phyloP scores from a whole-genome alignment of 371 early-diverging fungal genomes.

The Zopfochytrium polystomum region DNA sequence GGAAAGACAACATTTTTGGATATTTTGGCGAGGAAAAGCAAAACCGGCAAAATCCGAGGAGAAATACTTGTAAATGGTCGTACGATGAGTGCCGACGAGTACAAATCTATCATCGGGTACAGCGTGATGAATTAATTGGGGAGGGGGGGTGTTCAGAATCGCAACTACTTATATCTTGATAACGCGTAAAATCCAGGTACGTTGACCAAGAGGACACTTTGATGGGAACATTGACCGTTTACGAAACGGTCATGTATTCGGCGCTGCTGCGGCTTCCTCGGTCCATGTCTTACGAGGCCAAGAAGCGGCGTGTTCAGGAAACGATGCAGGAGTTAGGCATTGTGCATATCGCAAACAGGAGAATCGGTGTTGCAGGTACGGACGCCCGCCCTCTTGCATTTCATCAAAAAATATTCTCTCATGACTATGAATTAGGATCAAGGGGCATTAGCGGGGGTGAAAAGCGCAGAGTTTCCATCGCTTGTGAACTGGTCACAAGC shows the following conservation, averaged over 20 bases:
- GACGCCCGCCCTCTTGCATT: neutral
- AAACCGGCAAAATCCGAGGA: conserved; percentile 74
- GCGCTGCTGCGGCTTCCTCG: conserved; percentile 76
- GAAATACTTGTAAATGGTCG: conserved; percentile 81
- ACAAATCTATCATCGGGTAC: conserved; percentile 43
- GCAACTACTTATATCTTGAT: too few species aligned
- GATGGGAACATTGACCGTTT: conserved; percentile 85
- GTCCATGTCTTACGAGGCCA: conserved; percentile 54
- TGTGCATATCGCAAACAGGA: conserved; percentile 59
- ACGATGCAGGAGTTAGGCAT: conserved; percentile 75
- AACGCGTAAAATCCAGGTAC: conserved; percentile 43
- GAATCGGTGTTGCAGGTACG: conserved; percentile 54
- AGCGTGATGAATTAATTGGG: too few species aligned
- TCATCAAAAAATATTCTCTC: neutral
- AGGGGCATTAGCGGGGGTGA: conserved; percentile 94
- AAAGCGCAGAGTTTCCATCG: conserved; percentile 93
- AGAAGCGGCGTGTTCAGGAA: conserved; percentile 62
- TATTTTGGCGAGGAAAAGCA: conserved; percentile 82
- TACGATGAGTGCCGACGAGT: conserved; percentile 51
- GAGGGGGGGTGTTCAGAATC: too few species aligned
- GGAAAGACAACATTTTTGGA: conserved; percentile 88
- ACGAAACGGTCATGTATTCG: conserved; percentile 82
- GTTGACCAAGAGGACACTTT: conserved; percentile 93
- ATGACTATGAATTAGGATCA: conserved; percentile 25
- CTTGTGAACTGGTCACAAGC: conserved; percentile 78